Evolutionary conservation across 345 rosid species (phyloP).

Genomic region (Lepidium aucheri): DNA sequence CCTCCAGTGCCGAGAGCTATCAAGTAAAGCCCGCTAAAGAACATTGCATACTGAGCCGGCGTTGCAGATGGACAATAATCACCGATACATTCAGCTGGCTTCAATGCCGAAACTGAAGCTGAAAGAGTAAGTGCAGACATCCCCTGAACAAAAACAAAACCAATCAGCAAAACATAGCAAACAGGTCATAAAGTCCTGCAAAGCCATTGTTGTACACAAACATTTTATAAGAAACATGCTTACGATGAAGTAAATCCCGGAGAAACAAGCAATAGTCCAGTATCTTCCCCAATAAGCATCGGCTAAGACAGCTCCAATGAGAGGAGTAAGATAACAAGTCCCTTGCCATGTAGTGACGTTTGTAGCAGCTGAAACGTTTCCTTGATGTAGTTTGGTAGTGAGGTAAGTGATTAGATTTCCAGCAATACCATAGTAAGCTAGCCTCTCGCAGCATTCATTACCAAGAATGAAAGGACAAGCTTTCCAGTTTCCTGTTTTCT

Average conservation of each 20-base stretch:
- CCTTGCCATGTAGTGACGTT: slow-evolving; percentile 87
- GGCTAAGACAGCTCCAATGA: slow-evolving; percentile 80
- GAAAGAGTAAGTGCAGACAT: slow-evolving; percentile 85
- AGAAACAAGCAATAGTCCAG: slow-evolving; percentile 91
- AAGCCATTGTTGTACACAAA: background rate
- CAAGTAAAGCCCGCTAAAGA: slow-evolving; percentile 84
- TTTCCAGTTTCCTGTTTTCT: slow-evolving; percentile 87
- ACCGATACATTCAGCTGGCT: slow-evolving; percentile 59
- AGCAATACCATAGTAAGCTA: slow-evolving; percentile 91
- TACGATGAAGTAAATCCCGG: slow-evolving; percentile 73
- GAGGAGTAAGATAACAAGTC: slow-evolving; percentile 90
- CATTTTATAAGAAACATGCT: background rate
- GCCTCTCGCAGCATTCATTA: slow-evolving; percentile 91
- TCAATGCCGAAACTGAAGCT: slow-evolving; percentile 60
- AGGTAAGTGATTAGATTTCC: slow-evolving; percentile 86
- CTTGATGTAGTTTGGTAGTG: slow-evolving; percentile 67
- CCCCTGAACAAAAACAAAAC: slow-evolving; percentile 41
- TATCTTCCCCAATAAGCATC: slow-evolving; percentile 99
- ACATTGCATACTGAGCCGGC: slow-evolving; percentile 54
- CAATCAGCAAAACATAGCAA: background rate
- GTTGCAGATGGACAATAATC: slow-evolving; percentile 63
- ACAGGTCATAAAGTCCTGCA: background rate
- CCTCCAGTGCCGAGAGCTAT: slow-evolving; percentile 94
- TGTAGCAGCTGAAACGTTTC: slow-evolving; percentile 85
- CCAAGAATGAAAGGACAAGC: slow-evolving; percentile 95